Evolutionary conservation across 345 rosid genomes (phyloP), one percentile per base, ranked within the genome.

Genomic region (Eutrema yunnanense): DNA sequence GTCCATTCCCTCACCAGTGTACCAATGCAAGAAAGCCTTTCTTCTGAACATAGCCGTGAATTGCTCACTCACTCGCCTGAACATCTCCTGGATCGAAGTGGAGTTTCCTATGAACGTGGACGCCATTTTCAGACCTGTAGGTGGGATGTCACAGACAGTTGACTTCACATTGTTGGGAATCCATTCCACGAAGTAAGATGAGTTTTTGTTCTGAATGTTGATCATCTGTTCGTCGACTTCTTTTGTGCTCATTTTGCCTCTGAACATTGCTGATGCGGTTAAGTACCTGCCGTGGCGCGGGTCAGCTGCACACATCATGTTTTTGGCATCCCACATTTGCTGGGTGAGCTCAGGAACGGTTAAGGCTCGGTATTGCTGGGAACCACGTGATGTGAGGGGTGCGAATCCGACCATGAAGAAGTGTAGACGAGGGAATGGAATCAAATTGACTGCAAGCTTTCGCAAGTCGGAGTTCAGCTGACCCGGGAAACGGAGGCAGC

Each of bases 161-260:
- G 89, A 85, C 73, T 85, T 85, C 22, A 85, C 85, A 19, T 85
- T 85, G 77, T 85, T 83, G n/a, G 87, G 89, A 61, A 85, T 85
- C 89, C 87, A 83, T 73, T 85, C 86, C 11, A 85, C 88, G 63
- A 83, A 83, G 80, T 85, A 85, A 2, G 88, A 85, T 6, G 88
- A 83, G 74, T 85, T 85, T 80, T 85, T 85, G 84, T 85, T 83
- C 76, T 83, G 88, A 51, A 84, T 80, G 49, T 82, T 84, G 61
- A 84, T 84, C 84, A 84, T 84, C 70, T 84, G 87, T 48, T 84
- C 85, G 5, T 84, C 90, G 0, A 86, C 87, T 79, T 86, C 86
- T 67, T 82, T 86, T 1, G 90, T 86, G 79, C 90, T 86, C 86
- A 82, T 82, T 75, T 81, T 85, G 37, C 88, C 88, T 26, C 84